These are phyloP conservation scores for Tylopilus sp. DNA, from an alignment of 1,284 basidiomycete genomes.

Conservation along the genomic window DNA sequence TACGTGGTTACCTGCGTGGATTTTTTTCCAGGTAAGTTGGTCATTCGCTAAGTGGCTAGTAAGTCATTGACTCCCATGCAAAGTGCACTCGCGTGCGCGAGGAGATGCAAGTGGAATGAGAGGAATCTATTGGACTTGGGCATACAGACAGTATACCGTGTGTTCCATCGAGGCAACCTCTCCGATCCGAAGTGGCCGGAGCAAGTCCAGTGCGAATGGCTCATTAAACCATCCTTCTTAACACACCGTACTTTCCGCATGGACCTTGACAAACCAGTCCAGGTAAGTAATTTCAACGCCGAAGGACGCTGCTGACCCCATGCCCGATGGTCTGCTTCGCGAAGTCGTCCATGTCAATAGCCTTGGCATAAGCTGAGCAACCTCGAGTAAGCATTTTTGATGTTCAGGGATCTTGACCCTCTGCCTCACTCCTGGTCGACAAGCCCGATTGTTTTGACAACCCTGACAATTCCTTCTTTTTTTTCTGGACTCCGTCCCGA, in stretches of 20 bases:
- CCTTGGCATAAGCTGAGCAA: neutral
- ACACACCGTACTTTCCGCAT: neutral
- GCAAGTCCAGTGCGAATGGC: neutral
- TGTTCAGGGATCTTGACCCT: no score
- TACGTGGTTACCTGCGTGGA: neutral
- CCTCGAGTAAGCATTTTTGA: no score
- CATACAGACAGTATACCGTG: neutral
- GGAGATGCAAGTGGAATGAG: neutral
- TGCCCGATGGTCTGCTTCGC: no score
- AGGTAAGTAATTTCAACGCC: no score
- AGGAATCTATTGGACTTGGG: conserved; percentile 1
- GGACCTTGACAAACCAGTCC: neutral
- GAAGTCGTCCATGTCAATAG: neutral
- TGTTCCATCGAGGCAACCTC: conserved; percentile 1
- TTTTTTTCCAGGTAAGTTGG: neutral
- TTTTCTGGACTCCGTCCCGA: no score
- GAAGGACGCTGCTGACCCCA: neutral
- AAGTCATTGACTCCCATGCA: neutral
- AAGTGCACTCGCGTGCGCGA: neutral
- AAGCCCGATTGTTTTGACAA: no score
- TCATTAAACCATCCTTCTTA: neutral
- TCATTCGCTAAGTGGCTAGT: neutral
- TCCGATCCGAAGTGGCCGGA: conserved; percentile 6
- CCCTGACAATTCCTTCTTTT: no score
- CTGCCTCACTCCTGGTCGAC: no score